Percentiles rank a stretch among this genome's conserved stretches.
Evolutionary conservation across 2,329 filamentous ascomycete genomes (phyloP).

Genomic region (Hortaea sp.): DNA sequence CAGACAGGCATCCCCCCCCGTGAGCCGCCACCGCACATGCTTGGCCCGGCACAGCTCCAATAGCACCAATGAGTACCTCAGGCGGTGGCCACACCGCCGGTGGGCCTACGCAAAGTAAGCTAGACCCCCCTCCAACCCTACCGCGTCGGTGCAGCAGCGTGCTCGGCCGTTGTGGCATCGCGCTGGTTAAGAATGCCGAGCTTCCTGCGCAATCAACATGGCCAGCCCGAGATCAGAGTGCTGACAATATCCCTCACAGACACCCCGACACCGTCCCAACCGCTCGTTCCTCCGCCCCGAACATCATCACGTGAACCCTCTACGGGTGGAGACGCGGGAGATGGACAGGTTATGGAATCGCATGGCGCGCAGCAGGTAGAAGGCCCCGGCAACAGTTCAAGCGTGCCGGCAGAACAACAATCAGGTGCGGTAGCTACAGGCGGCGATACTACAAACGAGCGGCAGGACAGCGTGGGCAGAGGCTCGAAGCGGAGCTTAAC

Average conservation of each 20-base stretch:
- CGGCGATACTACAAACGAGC: constrained; percentile 35
- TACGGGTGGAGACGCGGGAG: constrained; percentile 6
- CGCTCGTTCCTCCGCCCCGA: constrained; percentile 11
- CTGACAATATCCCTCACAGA: constrained; percentile 7
- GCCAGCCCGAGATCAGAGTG: neutral
- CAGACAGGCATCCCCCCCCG: neutral
- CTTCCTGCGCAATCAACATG: too few species aligned
- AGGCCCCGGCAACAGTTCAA: constrained; percentile 5
- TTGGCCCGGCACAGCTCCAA: neutral
- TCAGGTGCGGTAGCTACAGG: constrained; percentile 29
- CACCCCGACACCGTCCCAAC: constrained; percentile 12
- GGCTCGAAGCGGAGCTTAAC: constrained; percentile 38
- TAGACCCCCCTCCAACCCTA: neutral
- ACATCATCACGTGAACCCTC: constrained; percentile 11
- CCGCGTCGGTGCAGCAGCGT: neutral
- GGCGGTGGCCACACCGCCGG: neutral
- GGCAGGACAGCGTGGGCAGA: constrained; percentile 33
- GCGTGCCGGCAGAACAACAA: constrained; percentile 8
- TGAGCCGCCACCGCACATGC: neutral
- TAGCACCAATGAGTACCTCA: neutral
- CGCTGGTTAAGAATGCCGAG: too few species aligned
- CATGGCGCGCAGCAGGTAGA: neutral
- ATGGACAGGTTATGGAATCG: constrained; percentile 1
- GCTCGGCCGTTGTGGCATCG: too few species aligned
- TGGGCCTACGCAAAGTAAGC: neutral